Base-by-base conservation (phyloP, 306 rosid genomes). In the Lithocarpus polystachyus region DNA sequence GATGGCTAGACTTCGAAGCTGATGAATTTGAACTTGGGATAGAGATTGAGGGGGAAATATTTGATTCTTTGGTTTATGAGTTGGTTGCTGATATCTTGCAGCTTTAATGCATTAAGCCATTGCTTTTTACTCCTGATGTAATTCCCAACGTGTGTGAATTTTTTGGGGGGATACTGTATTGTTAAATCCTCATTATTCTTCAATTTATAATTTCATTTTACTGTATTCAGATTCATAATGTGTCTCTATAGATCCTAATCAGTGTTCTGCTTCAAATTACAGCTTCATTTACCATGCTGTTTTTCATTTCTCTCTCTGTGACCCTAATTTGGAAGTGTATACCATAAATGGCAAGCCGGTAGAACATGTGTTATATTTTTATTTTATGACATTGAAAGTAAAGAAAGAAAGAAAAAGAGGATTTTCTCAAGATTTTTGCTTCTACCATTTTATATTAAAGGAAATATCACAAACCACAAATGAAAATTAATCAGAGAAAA, bases 1-100 rank as follows among this genome's bases (percentile, higher is more conserved):
- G 84, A 72, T 95, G 99, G 99, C 82, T 89, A 22, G 94, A 91
- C 71, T 95, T 81, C 72, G 96, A 90, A 67, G 82, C 79, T 9
- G 94, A 95, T 79, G 89, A 81, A 79, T 91, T 77, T 84, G 83
- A 72, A 31, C 72, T 91, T 1, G 98, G 96, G 22, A 79, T 77
- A n/a, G 98, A 93, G 80, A 77, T 95, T 62, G 94, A 83, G 84
- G 88, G 80, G 79, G 90, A 86, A 75, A 87, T 93, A 62, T 81
- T 90, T 22, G 71, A 77, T 86, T 91, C 91, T 79, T 86, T 95
- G 89, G 84, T 95, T 71, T 87, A 90, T 75, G 98, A 89, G 81
- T 81, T 86, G 76, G 84, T 89, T 33, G 80, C 81, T 77, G 91
- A 91, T 79, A 55, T 90, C 73, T 73, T 82, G 77, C 83, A 75